Conservation (phyloP, 768 basidiomycete genomes). For the Leccinum incarnatum region DNA sequence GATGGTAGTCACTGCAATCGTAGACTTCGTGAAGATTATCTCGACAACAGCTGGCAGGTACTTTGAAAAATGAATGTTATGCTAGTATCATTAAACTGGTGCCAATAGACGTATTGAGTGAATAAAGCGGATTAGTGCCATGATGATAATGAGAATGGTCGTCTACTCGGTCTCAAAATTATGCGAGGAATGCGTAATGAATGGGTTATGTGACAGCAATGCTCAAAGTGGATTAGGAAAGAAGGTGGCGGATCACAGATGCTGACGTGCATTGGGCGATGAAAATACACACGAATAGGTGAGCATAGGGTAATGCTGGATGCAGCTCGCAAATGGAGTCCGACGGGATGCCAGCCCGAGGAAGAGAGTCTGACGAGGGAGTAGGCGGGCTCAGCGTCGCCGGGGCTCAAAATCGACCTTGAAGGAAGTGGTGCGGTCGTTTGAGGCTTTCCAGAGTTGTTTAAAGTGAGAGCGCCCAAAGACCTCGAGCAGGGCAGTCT, state of each 20-base stretch:
- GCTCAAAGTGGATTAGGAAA: constrained; percentile 21
- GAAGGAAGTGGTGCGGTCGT: constrained; percentile 67
- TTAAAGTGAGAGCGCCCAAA: constrained; percentile 73
- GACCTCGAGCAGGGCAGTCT: constrained; percentile 63
- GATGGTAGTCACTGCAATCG: constrained; percentile 9
- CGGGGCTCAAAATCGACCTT: constrained; percentile 64
- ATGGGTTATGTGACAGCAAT: constrained; percentile 40
- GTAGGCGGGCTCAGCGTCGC: constrained; percentile 29
- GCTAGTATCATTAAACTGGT: constrained; percentile 31
- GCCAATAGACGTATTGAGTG: constrained; percentile 26
- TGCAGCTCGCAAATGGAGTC: constrained; percentile 1
- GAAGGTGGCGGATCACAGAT: constrained; percentile 29
- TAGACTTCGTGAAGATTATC: constrained; percentile 8
- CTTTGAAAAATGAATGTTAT: constrained; percentile 23
- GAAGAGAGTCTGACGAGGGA: constrained; percentile 5
- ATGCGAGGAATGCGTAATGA: constrained; percentile 35
- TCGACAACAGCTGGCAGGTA: constrained; percentile 16
- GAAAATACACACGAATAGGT: constrained; percentile 16
- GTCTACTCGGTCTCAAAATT: constrained; percentile 33
- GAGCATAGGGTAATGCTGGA: constrained; percentile 9
- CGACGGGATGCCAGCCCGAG: constrained; percentile 21
- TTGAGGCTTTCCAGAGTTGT: constrained; percentile 69
- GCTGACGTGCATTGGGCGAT: constrained; percentile 19
- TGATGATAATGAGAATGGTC: constrained; percentile 26
- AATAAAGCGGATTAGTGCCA: constrained; percentile 33